phyloP scores from a whole-genome alignment of 2,329 filamentous ascomycete species.

The Thielaviopsis ethacetica region DNA sequence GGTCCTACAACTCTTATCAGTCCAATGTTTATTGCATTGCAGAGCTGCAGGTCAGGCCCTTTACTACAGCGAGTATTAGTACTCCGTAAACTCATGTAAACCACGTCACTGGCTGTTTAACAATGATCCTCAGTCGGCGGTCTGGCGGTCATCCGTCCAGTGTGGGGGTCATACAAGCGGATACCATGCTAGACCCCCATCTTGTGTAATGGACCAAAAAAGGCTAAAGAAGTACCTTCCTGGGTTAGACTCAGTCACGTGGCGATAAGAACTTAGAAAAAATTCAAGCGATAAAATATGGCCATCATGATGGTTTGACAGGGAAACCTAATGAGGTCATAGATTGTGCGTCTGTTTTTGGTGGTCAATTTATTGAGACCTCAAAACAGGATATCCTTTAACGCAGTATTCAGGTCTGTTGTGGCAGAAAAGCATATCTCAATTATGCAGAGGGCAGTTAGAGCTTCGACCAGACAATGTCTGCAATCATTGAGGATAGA shows the following conservation, averaged over 20 bases:
- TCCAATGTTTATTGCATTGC: too few species aligned
- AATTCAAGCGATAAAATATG: neutral
- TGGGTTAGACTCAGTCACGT: neutral
- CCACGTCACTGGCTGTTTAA: too few species aligned
- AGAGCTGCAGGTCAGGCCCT: too few species aligned
- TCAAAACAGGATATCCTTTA: neutral
- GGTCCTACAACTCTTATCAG: too few species aligned
- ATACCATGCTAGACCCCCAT: neutral
- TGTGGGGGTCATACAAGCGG: neutral
- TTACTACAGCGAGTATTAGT: too few species aligned
- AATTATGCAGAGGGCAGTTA: neutral
- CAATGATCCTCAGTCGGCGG: too few species aligned
- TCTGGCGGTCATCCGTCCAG: neutral
- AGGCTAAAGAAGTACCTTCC: neutral
- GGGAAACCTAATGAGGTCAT: neutral
- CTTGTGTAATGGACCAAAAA: neutral
- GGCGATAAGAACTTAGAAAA: neutral
- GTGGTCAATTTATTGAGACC: too few species aligned
- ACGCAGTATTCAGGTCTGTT: neutral
- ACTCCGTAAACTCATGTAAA: too few species aligned
- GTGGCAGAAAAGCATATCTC: neutral
- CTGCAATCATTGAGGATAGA: neutral
- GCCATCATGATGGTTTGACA: neutral
- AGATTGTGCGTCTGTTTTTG: neutral
- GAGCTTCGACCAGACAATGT: constrained; percentile 3